Evolutionary conservation across 371 early-diverging fungal genomes (phyloP).

Genomic region (Rhizopus arrhizus): DNA sequence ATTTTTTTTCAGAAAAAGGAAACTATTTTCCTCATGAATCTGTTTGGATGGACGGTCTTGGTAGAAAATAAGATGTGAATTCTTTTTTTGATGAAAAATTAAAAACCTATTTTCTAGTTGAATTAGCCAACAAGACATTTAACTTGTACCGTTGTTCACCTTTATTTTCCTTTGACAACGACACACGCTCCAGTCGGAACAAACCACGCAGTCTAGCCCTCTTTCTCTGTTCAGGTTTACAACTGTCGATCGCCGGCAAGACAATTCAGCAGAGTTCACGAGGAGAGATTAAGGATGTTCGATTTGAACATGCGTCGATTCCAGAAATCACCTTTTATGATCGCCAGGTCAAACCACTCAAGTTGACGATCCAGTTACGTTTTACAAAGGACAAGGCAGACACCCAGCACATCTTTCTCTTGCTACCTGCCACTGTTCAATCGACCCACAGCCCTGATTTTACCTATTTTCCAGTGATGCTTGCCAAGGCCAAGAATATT

Average conservation of each 20-base stretch:
- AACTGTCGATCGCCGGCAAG: neutral
- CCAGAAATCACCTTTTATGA: neutral
- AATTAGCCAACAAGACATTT: constrained; percentile 2
- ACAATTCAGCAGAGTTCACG: neutral
- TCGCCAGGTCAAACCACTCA: neutral
- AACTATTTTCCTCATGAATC: neutral
- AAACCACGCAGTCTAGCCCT: neutral
- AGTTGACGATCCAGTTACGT: neutral
- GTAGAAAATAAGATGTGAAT: neutral
- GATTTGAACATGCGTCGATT: neutral
- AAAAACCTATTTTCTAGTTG: too few relatives aligned
- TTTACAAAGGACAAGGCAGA: neutral
- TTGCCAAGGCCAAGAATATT: neutral
- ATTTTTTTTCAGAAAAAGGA: neutral
- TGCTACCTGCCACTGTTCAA: neutral
- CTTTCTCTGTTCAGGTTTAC: neutral
- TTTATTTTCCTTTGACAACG: neutral
- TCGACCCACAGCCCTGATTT: neutral
- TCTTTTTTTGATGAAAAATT: too few relatives aligned
- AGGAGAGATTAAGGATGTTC: neutral
- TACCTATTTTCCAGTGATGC: neutral
- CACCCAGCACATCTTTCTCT: neutral
- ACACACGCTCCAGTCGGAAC: neutral
- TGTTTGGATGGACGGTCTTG: neutral
- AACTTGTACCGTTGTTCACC: neutral